Conservation (phyloP, 768 basidiomycete genomes). For the Gloeostereum incarnatum region DNA sequence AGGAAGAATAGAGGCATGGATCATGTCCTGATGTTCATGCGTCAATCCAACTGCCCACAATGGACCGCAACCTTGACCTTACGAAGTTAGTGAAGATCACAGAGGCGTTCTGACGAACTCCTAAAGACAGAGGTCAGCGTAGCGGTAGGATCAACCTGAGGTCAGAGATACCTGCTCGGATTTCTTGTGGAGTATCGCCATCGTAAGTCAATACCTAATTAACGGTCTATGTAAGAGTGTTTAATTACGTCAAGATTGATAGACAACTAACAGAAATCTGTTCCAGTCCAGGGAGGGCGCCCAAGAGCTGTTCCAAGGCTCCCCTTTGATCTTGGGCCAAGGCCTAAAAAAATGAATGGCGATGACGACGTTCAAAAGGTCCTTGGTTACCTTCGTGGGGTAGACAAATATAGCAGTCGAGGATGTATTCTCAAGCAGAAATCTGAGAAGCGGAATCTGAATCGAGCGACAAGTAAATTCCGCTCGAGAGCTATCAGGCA, state of each 20-base stretch:
- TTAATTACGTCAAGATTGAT: neutral
- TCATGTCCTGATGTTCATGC: slow-evolving; percentile 49
- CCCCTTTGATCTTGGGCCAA: slow-evolving; percentile 81
- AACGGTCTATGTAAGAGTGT: neutral
- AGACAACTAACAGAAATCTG: slow-evolving; percentile 35
- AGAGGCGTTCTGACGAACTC: slow-evolving; percentile 62
- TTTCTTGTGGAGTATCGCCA: slow-evolving; percentile 75
- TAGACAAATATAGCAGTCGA: slow-evolving; percentile 80
- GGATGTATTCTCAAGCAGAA: slow-evolving; percentile 48
- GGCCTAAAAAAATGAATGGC: slow-evolving; percentile 37
- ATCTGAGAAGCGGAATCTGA: slow-evolving; percentile 57
- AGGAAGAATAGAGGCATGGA: slow-evolving; percentile 79
- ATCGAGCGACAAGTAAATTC: neutral
- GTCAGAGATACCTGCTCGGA: slow-evolving; percentile 38
- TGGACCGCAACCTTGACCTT: slow-evolving; percentile 12
- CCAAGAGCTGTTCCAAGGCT: slow-evolving; percentile 60
- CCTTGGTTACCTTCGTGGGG: slow-evolving; percentile 63
- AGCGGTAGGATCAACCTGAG: neutral
- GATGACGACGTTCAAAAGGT: neutral
- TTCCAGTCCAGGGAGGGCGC: slow-evolving; percentile 49
- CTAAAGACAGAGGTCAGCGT: slow-evolving; percentile 20
- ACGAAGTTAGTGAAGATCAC: slow-evolving; percentile 90
- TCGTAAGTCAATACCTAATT: slow-evolving; percentile 71
- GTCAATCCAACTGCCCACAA: slow-evolving; percentile 5
- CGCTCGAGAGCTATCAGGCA: neutral